A percentile compares a stretch with the other conserved stretches of the same genome.
Conservation (phyloP, 1,139 yeast genomes). For the Geotrichum reessii region DNA sequence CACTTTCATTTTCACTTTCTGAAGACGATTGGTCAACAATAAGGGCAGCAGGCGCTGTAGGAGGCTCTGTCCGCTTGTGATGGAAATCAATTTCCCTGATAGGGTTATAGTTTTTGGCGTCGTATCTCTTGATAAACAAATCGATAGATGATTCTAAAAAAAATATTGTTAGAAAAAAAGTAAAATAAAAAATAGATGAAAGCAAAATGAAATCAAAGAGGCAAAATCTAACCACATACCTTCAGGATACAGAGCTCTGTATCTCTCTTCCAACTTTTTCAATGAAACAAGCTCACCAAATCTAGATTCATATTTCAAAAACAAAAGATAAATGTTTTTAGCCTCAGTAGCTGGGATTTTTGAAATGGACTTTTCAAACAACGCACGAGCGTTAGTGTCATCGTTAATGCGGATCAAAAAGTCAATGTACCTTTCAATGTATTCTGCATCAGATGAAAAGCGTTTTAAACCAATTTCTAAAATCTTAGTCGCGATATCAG, state of each 20-base stretch:
- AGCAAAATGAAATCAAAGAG: too few species aligned
- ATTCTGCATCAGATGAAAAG: constrained; percentile 49
- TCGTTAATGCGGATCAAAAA: constrained; percentile 70
- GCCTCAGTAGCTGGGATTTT: constrained; percentile 39
- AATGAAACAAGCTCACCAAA: constrained; percentile 67
- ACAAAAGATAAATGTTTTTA: constrained; percentile 44
- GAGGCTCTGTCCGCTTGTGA: neutral
- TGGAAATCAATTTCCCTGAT: constrained; percentile 42
- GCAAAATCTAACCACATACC: neutral
- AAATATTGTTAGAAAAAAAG: neutral
- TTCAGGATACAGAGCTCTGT: constrained; percentile 59
- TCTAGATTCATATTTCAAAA: constrained; percentile 49
- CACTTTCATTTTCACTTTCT: constrained; percentile 1
- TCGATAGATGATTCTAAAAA: constrained; percentile 24
- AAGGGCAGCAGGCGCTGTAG: constrained; percentile 5
- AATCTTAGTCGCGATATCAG: constrained; percentile 67
- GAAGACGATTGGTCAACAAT: constrained; percentile 4
- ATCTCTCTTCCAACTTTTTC: constrained; percentile 59
- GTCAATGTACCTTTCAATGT: constrained; percentile 62
- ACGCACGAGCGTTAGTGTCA: constrained; percentile 72
- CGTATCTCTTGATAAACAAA: constrained; percentile 39
- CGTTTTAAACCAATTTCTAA: constrained; percentile 74
- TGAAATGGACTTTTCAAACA: constrained; percentile 63
- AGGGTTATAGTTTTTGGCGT: constrained; percentile 41
- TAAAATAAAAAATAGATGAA: neutral